A percentile compares a stretch with the other conserved stretches of the same genome.
Conservation (phyloP, 768 basidiomycete species). For the Suillus fuscotomentosus region DNA sequence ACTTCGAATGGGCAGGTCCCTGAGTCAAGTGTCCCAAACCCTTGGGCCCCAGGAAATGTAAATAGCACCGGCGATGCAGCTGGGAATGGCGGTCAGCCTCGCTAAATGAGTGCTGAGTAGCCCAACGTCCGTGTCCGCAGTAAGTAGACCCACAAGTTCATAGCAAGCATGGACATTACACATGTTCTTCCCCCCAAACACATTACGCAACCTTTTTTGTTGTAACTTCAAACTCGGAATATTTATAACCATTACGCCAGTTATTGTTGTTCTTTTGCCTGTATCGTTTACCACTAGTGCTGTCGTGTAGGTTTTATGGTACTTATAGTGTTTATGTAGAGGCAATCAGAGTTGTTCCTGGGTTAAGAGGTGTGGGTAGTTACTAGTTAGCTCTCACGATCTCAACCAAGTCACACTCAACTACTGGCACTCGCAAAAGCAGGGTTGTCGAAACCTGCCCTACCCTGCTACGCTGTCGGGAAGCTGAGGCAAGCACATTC, state of each 20-base stretch:
- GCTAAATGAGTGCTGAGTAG: slow-evolving; percentile 14
- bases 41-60: slow-evolving; percentile 7
- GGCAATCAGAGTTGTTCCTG: neutral
- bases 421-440: neutral
- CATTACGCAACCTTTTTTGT: neutral
- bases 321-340: slow-evolving; percentile 1
- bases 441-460: neutral
- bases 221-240: slow-evolving; percentile 3
- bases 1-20: slow-evolving; percentile 17
- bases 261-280: neutral
- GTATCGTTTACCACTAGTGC: slow-evolving; percentile 1
- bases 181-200: neutral
- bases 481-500: neutral
- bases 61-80: slow-evolving; percentile 21
- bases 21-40: neutral
- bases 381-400: neutral
- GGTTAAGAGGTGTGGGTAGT: neutral
- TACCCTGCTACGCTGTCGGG: slow-evolving; percentile 1
- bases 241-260: slow-evolving; percentile 3
- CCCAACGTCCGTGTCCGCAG: neutral
- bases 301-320: slow-evolving; percentile 1
- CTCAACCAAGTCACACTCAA: neutral
- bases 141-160: slow-evolving; percentile 2
- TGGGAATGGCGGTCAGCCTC: slow-evolving; percentile 22
- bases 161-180: neutral